phyloP scores from a whole-genome alignment of 768 basidiomycete genomes.

The Solioccasus polychromus region DNA sequence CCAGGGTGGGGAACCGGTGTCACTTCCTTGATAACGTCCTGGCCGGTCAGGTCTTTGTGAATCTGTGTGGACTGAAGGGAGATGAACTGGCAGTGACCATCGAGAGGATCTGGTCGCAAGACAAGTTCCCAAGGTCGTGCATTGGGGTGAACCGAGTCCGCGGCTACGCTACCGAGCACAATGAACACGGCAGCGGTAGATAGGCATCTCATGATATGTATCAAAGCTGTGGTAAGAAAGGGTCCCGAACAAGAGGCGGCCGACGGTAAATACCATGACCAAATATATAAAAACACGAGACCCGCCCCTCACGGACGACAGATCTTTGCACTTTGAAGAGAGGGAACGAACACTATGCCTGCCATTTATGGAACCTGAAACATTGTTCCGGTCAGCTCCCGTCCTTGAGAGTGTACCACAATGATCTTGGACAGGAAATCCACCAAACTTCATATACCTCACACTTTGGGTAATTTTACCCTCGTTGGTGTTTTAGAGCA shows the following conservation, averaged over 20 bases:
- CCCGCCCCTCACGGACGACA: no score
- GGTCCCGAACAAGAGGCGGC: not conserved
- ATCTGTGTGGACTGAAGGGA: conserved; percentile 19
- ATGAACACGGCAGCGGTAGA: conserved; percentile 2
- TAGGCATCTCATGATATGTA: conserved; percentile 14
- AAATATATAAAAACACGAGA: no score
- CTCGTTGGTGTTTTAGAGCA: conserved; percentile 66
- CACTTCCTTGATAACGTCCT: conserved; percentile 8
- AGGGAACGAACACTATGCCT: conserved; percentile 29
- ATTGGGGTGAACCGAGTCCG: conserved; percentile 56
- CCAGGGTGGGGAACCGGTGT: conserved; percentile 4
- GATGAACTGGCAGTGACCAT: conserved; percentile 16
- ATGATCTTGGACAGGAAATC: conserved; percentile 31
- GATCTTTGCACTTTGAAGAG: not conserved
- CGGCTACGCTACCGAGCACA: conserved; percentile 2
- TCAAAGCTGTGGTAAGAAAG: no score
- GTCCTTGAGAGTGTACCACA: conserved; percentile 12
- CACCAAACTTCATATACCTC: conserved; percentile 53
- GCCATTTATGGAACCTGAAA: conserved; percentile 21
- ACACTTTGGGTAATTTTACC: conserved; percentile 41
- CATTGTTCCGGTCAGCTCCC: not conserved
- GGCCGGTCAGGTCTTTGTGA: conserved; percentile 17
- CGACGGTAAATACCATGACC: conserved; percentile 1
- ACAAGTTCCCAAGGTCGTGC: conserved; percentile 65
- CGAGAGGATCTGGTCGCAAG: conserved; percentile 15